phyloP scores from a whole-genome alignment of 2,329 filamentous ascomycete species.

The Nigrospora osmanthi region DNA sequence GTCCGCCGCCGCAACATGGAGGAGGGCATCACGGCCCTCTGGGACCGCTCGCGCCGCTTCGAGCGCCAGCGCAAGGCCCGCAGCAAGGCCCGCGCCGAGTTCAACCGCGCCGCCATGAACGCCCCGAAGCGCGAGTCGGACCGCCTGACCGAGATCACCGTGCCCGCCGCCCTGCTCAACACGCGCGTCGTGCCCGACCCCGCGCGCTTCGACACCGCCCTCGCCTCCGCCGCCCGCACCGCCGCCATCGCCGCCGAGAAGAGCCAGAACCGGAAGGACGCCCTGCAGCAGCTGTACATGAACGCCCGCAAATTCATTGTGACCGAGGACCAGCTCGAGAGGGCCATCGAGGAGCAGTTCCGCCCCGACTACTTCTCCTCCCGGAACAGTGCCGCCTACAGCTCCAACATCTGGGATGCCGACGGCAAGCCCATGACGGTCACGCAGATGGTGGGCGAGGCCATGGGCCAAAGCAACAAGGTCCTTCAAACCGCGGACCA shows the following conservation, averaged over 20 bases:
- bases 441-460: slow-evolving; percentile 32
- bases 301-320: slow-evolving; percentile 83
- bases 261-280: slow-evolving; percentile 55
- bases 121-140: slow-evolving; percentile 71
- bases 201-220: slow-evolving; percentile 46
- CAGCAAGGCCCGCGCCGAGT: slow-evolving; percentile 38
- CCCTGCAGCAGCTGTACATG: slow-evolving; percentile 83
- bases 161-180: slow-evolving; percentile 44
- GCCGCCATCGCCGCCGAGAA: slow-evolving; percentile 39
- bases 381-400: slow-evolving; percentile 17
- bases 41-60: slow-evolving; percentile 50
- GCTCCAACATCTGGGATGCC: slow-evolving; percentile 44
- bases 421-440: slow-evolving; percentile 38
- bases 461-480: slow-evolving; percentile 16
- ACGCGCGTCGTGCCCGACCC: slow-evolving; percentile 54
- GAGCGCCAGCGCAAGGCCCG: slow-evolving; percentile 26
- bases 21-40: slow-evolving; percentile 62
- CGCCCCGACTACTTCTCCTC: slow-evolving; percentile 49
- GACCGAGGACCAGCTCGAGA: slow-evolving; percentile 67
- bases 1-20: slow-evolving; percentile 64
- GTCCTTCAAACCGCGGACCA: slow-evolving; percentile 24
- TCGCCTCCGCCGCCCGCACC: slow-evolving; percentile 30
- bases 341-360: slow-evolving; percentile 70
- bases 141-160: slow-evolving; percentile 61
- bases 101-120: slow-evolving; percentile 39